Evolutionary conservation across 768 basidiomycete genomes (phyloP).

Genomic region (Auricularia auricula-judae): DNA sequence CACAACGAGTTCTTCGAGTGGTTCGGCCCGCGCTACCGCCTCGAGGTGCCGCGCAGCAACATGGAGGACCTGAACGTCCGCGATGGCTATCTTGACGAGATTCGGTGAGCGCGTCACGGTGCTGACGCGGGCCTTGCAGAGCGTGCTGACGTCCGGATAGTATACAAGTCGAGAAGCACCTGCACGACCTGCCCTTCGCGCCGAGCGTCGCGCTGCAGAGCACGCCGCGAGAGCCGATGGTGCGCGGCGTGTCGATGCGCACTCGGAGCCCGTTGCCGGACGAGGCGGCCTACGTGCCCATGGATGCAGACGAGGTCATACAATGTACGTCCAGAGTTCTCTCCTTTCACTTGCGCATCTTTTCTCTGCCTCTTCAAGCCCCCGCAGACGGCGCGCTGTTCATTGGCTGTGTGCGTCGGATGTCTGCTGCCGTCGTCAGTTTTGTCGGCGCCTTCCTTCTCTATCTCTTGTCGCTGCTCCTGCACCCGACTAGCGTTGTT

Average conservation of each 20-base stretch:
- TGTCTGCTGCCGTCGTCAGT: too few species aligned
- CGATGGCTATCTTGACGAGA: slow-evolving; percentile 68
- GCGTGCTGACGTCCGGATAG: slow-evolving; percentile 34
- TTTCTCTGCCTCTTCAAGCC: too few species aligned
- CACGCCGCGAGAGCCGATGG: slow-evolving; percentile 62
- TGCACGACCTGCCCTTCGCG: slow-evolving; percentile 52
- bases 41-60: slow-evolving; percentile 86
- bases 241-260: slow-evolving; percentile 12
- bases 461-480: too few species aligned
- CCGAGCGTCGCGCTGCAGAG: slow-evolving; percentile 84
- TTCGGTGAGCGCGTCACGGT: slow-evolving; percentile 41
- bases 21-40: slow-evolving; percentile 89
- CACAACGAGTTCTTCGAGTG: slow-evolving; percentile 93
- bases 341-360: too few species aligned
- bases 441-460: too few species aligned
- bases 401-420: too few species aligned
- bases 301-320: background rate
- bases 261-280: slow-evolving; percentile 10
- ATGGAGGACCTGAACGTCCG: slow-evolving; percentile 88
- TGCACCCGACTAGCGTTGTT: too few species aligned
- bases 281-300: slow-evolving; percentile 23
- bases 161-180: slow-evolving; percentile 39
- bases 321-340: background rate
- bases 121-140: slow-evolving; percentile 13
- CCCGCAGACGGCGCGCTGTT: too few species aligned